Base-by-base conservation (phyloP, 768 basidiomycete species). In the Amylocystis lapponica region DNA sequence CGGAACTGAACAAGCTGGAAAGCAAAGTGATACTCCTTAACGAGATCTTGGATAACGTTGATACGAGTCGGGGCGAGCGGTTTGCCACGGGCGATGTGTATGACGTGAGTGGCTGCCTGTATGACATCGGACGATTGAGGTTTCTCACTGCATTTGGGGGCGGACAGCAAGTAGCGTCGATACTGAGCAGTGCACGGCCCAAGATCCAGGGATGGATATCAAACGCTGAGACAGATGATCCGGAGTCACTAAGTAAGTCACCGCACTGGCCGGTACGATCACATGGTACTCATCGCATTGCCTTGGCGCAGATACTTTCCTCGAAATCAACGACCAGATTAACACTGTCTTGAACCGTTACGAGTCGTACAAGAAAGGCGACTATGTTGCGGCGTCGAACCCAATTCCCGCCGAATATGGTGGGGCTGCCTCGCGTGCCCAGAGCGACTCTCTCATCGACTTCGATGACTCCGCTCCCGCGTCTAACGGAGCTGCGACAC, bases 171-270 rank as follows among this genome's bases (percentile, higher is more conserved):
- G 92, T 98, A 2, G 86, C 95, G 0, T 67, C 78, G 1, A 81
- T 95, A 29, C 76, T 96, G 12, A 72, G 69, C 22, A 75, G 76
- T 34, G 93, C 94, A 2, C 76, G 93, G 36, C 96, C 96, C 0
- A 97, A 87, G 68, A 77, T 98, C 34, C 96, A 99, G 64, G 95
- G 92, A 57, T 98, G 96, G 95, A 88, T 98, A 45, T 89, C 86
- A 9, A 92, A 97, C 53, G 92, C 91, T 14, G 86, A 92, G 55
- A 73, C 81, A 2, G 85, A 92, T 30, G 91, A 94, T 63, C 79
- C 90, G 3, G 91, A 93, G 51, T 87, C 90, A 25, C 77, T 97
- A 52, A 87, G 91, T 93, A 55, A 43, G 41, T 34, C 36, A n/a
- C n/a, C n/a, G n/a, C n/a, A n/a, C n/a, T n/a, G n/a, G n/a, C n/a